Evolutionary conservation across 495 filamentous ascomycete species (phyloP).

Genomic region (Pseudomonodictys pantanalensis): DNA sequence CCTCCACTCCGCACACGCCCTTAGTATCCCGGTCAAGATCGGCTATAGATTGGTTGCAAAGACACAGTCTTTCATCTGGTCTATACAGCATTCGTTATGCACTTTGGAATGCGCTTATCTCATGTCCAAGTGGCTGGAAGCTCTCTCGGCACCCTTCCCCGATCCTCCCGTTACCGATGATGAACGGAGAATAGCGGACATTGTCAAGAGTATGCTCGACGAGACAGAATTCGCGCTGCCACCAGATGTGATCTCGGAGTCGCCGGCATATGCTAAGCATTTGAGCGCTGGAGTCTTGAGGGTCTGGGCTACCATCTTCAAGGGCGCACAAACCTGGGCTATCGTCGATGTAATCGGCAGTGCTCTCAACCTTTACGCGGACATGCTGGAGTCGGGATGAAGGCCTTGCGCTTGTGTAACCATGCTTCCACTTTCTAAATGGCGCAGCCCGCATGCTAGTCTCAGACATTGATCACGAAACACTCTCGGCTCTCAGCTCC

Average conservation of each 20-base stretch:
- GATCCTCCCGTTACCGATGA: conserved; percentile 49
- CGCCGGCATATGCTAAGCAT: conserved; percentile 54
- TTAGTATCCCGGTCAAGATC: conserved; percentile 64
- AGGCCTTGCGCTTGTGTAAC: no score
- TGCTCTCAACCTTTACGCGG: conserved; percentile 62
- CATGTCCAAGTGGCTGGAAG: conserved; percentile 55
- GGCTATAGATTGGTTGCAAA: conserved; percentile 68
- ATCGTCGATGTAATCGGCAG: conserved; percentile 63
- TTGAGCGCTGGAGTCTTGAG: conserved; percentile 62
- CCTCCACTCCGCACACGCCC: conserved; percentile 65
- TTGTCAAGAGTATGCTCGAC: conserved; percentile 70
- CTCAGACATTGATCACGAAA: no score
- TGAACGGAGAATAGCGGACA: conserved; percentile 62
- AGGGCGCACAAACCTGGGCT: conserved; percentile 65
- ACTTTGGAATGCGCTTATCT: conserved; percentile 70
- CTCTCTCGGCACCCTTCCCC: conserved; percentile 41
- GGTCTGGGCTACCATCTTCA: conserved; percentile 68
- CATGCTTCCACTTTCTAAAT: no score
- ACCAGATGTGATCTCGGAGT: conserved; percentile 45
- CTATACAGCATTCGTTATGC: conserved; percentile 67
- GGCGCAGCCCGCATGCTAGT: background rate
- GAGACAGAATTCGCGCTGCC: conserved; percentile 68
- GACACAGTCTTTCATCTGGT: conserved; percentile 67
- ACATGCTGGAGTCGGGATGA: conserved; percentile 53
- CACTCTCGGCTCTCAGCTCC: no score